phyloP scores from a whole-genome alignment of 2,329 filamentous ascomycete species.

The Curvularia hawaiiensis region DNA sequence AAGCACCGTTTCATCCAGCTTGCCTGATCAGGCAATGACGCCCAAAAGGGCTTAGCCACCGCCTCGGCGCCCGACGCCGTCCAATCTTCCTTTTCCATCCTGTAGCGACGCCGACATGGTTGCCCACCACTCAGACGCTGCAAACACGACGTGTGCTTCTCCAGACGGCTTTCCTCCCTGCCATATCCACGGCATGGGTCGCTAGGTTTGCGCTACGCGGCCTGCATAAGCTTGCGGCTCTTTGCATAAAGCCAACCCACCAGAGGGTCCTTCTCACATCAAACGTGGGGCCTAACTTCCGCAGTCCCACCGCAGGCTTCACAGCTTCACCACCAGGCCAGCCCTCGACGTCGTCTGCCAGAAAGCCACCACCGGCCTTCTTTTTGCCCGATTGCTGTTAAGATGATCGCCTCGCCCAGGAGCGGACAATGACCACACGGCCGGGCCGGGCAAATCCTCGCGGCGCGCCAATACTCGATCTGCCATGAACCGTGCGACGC shows the following conservation, averaged over 20 bases:
- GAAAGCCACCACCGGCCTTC: not conserved
- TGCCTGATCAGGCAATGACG: not conserved
- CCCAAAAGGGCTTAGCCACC: not conserved
- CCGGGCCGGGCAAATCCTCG: conserved; percentile 1
- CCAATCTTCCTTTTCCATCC: not conserved
- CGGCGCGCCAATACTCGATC: conserved; percentile 16
- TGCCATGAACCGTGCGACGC: conserved; percentile 20
- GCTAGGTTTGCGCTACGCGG: conserved; percentile 7
- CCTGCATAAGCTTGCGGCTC: conserved; percentile 16
- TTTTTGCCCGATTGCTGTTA: not conserved
- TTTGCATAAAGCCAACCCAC: conserved; percentile 20
- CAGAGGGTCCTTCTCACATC: conserved; percentile 9
- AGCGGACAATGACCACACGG: conserved; percentile 3
- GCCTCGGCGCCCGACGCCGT: not conserved
- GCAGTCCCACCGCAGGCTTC: conserved; percentile 1
- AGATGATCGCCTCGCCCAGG: conserved; percentile 6
- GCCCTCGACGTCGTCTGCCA: not conserved
- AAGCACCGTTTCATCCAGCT: conserved; percentile 7
- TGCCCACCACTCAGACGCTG: conserved; percentile 20
- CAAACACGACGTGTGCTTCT: conserved; percentile 19
- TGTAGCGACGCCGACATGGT: not conserved
- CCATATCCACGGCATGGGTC: not conserved
- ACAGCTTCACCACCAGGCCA: not conserved
- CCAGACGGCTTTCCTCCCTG: conserved; percentile 16
- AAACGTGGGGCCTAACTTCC: conserved; percentile 4